Conservation (phyloP, 176 grass and related monocot genomes). For the Saccharum officinarum region DNA sequence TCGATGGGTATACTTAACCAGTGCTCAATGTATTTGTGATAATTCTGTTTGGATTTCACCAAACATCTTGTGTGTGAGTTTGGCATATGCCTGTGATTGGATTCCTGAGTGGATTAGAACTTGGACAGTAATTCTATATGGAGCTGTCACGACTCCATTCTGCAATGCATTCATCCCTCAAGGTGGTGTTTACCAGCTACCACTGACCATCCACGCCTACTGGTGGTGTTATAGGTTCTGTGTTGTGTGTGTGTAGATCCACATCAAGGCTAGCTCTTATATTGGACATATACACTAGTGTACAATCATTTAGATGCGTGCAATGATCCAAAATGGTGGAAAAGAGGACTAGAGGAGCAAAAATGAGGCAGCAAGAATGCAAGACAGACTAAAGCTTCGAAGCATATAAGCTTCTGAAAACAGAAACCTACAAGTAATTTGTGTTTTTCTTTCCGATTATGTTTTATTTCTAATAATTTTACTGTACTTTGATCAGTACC, state of each 20-base stretch:
- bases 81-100: background rate
- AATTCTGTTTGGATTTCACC: background rate
- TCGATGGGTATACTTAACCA: background rate
- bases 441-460: background rate
- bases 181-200: background rate
- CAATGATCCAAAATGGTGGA: background rate
- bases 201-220: background rate
- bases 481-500: slow-evolving; percentile 54
- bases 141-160: background rate
- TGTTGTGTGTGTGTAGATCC: background rate
- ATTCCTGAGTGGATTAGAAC: background rate
- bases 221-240: background rate
- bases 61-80: background rate
- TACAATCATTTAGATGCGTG: background rate
- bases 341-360: background rate
- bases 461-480: slow-evolving; percentile 24
- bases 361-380: background rate
- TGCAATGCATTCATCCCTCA: background rate
- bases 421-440: background rate
- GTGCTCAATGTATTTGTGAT: background rate
- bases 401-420: background rate
- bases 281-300: background rate
- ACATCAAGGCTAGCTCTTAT: background rate
- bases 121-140: background rate
- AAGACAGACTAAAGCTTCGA: background rate